Percentiles rank a stretch among this genome's conserved stretches.
These are phyloP conservation scores for Handroanthus guayacan DNA, from an alignment of 257 asterid species.

Conservation along the genomic window DNA sequence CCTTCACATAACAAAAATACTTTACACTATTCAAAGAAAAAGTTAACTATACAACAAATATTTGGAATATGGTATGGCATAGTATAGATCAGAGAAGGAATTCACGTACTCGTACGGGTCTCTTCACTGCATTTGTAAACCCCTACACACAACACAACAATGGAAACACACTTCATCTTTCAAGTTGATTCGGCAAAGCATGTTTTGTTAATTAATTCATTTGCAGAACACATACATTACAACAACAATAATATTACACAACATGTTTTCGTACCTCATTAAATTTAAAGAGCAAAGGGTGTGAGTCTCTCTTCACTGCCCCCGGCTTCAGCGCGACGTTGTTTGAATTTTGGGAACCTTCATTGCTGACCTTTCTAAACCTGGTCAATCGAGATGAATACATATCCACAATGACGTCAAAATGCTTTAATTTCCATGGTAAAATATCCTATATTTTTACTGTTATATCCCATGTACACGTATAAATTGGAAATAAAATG, in stretches of 20 bases:
- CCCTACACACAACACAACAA: conserved; percentile 62
- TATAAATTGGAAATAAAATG: conserved; percentile 19
- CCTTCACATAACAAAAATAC: too few species aligned
- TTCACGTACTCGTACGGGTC: conserved; percentile 85
- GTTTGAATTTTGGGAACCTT: conserved; percentile 47
- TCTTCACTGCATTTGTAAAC: conserved; percentile 94
- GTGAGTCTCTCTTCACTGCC: conserved; percentile 67
- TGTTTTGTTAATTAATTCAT: not conserved
- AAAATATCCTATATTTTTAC: not conserved
- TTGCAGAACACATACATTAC: not conserved
- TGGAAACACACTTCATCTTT: not conserved
- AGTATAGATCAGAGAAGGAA: conserved; percentile 56
- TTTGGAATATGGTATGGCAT: conserved; percentile 6
- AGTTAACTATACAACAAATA: conserved; percentile 8
- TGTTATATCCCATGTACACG: conserved; percentile 16
- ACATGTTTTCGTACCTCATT: conserved; percentile 70
- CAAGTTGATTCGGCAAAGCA: not conserved
- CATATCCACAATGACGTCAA: not conserved
- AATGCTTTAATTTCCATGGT: not conserved
- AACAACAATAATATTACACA: not conserved
- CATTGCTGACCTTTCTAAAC: conserved; percentile 59
- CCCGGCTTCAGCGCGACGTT: conserved; percentile 44
- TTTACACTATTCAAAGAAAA: too few species aligned
- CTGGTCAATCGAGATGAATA: conserved; percentile 42
- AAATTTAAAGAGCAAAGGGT: conserved; percentile 78